These are phyloP conservation scores for Venturiaceae sp. DNA, from an alignment of 2,329 filamentous ascomycete genomes.

Conservation along the genomic window DNA sequence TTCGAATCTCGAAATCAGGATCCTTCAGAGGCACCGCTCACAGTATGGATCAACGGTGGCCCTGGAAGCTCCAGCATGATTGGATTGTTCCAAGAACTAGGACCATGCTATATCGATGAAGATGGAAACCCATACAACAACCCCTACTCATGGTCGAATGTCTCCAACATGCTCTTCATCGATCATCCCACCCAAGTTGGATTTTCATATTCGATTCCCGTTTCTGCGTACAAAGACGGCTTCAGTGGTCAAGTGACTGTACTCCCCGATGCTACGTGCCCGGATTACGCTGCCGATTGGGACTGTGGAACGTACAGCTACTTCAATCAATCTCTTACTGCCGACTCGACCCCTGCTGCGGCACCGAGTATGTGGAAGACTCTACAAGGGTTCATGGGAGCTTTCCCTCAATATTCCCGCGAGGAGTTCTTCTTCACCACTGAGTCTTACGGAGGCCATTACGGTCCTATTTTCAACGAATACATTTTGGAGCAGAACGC, in stretches of 20 bases:
- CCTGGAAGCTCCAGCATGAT: conserved; percentile 51
- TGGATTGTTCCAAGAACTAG: conserved; percentile 42
- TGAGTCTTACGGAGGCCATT: conserved; percentile 45
- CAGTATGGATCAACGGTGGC: conserved; percentile 51
- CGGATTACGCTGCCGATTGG: conserved; percentile 33
- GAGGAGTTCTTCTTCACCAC: conserved; percentile 46
- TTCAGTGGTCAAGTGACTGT: conserved; percentile 26
- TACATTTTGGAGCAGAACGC: conserved; percentile 39
- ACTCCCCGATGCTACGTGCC: conserved; percentile 37
- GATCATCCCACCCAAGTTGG: conserved; percentile 55
- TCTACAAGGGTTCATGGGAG: conserved; percentile 53
- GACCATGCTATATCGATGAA: conserved; percentile 42
- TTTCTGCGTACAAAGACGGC: conserved; percentile 29
- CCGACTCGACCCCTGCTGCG: conserved; percentile 42
- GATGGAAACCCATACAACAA: conserved; percentile 44
- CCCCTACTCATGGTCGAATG: conserved; percentile 53
- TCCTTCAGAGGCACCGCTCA: conserved; percentile 43
- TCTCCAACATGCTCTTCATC: conserved; percentile 45
- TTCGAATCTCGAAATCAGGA: conserved; percentile 44
- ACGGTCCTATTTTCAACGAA: conserved; percentile 43
- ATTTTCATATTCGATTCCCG: conserved; percentile 43
- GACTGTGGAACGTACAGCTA: conserved; percentile 48
- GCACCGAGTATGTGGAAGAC: conserved; percentile 53
- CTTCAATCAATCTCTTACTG: conserved; percentile 39
- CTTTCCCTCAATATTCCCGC: conserved; percentile 38